Evolutionary conservation across 2,329 filamentous ascomycete species (phyloP).

Genomic region (Neonectria sp.): DNA sequence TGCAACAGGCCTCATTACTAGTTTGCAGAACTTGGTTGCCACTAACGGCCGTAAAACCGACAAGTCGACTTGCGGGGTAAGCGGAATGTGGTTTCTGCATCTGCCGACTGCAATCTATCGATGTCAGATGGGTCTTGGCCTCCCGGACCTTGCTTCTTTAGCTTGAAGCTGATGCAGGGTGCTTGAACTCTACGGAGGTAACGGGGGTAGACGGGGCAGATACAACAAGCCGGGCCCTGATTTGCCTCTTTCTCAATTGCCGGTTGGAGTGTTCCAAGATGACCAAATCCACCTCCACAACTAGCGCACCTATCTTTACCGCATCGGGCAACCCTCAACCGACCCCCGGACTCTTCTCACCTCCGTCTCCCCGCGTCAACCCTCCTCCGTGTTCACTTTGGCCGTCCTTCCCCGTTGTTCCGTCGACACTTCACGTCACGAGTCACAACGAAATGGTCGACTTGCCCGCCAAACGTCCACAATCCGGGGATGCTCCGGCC

Average conservation of each 20-base stretch:
- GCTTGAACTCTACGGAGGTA: not conserved
- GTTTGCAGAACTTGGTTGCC: not conserved
- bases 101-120: not conserved
- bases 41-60: not conserved
- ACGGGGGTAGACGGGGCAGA: not conserved
- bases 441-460: constrained; percentile 2
- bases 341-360: constrained; percentile 1
- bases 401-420: constrained; percentile 23
- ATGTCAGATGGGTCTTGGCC: not conserved
- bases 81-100: not conserved
- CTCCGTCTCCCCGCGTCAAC: constrained; percentile 26
- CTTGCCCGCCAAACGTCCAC: not conserved
- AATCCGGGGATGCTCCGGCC: not conserved
- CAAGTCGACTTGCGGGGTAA: not conserved
- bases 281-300: not conserved
- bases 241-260: not conserved
- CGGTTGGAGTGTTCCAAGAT: not conserved
- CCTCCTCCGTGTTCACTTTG: not conserved
- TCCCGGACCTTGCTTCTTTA: not conserved
- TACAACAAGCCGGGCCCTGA: not conserved
- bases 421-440: not conserved
- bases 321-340: not conserved
- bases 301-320: not conserved
- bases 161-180: not conserved
- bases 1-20: not conserved